Conservation (phyloP, 2,329 filamentous ascomycete species). For the Colletotrichum sojae region DNA sequence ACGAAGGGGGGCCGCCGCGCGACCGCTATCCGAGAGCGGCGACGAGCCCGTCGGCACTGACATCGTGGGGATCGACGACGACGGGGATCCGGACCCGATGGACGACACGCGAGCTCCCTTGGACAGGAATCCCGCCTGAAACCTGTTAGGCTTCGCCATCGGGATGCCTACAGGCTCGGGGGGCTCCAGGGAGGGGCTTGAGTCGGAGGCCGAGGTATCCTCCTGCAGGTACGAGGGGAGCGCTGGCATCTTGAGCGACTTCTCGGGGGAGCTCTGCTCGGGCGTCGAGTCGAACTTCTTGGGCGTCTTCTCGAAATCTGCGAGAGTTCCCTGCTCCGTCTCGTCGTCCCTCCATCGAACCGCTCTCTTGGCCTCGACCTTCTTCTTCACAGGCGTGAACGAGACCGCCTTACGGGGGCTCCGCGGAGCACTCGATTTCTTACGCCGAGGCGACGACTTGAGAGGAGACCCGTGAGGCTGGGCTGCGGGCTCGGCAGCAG, state of each 20-base stretch:
- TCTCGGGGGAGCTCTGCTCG: slow-evolving; percentile 65
- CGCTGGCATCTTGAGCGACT: slow-evolving; percentile 52
- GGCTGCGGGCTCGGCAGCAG: slow-evolving; percentile 46
- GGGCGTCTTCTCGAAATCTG: slow-evolving; percentile 93
- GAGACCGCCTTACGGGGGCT: slow-evolving; percentile 76
- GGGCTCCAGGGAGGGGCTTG: slow-evolving; percentile 72
- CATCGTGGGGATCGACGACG: slow-evolving; percentile 68
- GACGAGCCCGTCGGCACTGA: slow-evolving; percentile 69
- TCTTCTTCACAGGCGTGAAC: slow-evolving; percentile 87
- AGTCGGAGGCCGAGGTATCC: slow-evolving; percentile 63
- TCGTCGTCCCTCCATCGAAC: slow-evolving; percentile 96
- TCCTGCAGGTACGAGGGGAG: slow-evolving; percentile 65
- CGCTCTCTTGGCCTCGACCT: slow-evolving; percentile 77
- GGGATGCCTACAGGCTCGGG: slow-evolving; percentile 57
- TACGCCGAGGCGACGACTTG: slow-evolving; percentile 84
- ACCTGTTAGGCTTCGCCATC: slow-evolving; percentile 76
- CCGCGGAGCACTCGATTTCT: slow-evolving; percentile 69
- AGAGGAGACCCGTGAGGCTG: slow-evolving; percentile 69
- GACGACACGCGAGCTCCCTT: slow-evolving; percentile 60
- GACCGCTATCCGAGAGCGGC: slow-evolving; percentile 65
- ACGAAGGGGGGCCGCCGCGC: slow-evolving; percentile 61
- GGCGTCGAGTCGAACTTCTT: slow-evolving; percentile 74
- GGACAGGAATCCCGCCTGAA: slow-evolving; percentile 90
- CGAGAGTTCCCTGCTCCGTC: slow-evolving; percentile 84
- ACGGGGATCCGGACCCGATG: slow-evolving; percentile 71